Evolutionary conservation across 2,329 filamentous ascomycete genomes (phyloP).

Genomic region (Nannizziopsis barbatae): DNA sequence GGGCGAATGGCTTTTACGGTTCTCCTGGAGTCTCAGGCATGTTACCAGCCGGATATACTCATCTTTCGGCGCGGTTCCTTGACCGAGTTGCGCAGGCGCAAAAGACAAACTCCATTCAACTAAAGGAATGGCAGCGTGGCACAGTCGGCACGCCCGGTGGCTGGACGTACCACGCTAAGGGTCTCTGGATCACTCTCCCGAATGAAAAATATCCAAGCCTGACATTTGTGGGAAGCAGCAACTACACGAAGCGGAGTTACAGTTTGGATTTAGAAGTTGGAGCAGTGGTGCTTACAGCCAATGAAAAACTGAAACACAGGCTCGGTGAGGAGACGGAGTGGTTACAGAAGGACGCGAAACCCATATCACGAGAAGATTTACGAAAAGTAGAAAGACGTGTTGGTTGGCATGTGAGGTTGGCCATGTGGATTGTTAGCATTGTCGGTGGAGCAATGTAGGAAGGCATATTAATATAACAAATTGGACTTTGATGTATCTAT

Average conservation of each 20-base stretch:
- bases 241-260: conserved; percentile 92
- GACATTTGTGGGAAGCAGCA: conserved; percentile 79
- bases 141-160: conserved; percentile 68
- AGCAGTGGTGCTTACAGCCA: conserved; percentile 69
- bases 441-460: conserved; percentile 73
- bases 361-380: conserved; percentile 66
- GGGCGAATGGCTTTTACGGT: conserved; percentile 90
- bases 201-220: conserved; percentile 57
- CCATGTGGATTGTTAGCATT: conserved; percentile 85
- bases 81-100: conserved; percentile 47
- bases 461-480: background rate
- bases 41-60: conserved; percentile 81
- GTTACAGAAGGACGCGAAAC: conserved; percentile 62
- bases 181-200: conserved; percentile 66
- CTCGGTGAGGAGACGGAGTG: conserved; percentile 71
- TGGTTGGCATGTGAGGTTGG: conserved; percentile 68
- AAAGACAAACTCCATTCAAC: conserved; percentile 48
- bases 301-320: conserved; percentile 57
- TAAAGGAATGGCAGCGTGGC: conserved; percentile 82
- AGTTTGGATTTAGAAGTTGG: conserved; percentile 84
- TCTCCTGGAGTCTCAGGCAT: conserved; percentile 81
- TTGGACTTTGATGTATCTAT: background rate
- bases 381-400: conserved; percentile 71
- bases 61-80: conserved; percentile 73
- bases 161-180: conserved; percentile 98